A percentile compares a stretch with the other conserved stretches of the same genome.
phyloP scores from a whole-genome alignment of 2,329 filamentous ascomycete genomes.

The Fusarium irregulare region DNA sequence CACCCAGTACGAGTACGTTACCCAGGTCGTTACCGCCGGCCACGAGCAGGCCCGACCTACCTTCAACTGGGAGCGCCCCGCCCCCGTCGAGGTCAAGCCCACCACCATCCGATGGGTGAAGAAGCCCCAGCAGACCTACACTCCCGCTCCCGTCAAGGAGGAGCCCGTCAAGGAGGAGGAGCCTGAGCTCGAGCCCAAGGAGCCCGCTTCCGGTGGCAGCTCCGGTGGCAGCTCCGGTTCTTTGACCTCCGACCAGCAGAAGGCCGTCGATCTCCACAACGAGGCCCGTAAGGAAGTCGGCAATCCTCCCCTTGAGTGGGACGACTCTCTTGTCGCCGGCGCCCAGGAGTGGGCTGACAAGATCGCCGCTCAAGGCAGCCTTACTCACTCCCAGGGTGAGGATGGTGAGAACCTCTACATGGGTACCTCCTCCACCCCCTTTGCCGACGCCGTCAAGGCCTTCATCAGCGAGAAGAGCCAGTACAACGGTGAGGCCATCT shows the following conservation, averaged over 20 bases:
- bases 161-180: neutral
- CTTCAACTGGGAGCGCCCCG: neutral
- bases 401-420: constrained; percentile 46
- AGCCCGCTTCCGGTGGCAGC: neutral
- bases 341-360: constrained; percentile 43
- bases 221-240: constrained; percentile 15
- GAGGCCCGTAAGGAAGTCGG: constrained; percentile 41
- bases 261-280: constrained; percentile 44
- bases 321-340: constrained; percentile 35
- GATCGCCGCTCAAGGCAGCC: constrained; percentile 34
- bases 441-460: constrained; percentile 32
- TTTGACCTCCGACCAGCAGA: constrained; percentile 39
- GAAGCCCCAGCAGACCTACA: constrained; percentile 11
- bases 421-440: constrained; percentile 31
- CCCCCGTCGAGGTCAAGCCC: neutral
- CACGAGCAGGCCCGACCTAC: neutral
- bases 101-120: constrained; percentile 1
- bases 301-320: constrained; percentile 36
- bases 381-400: constrained; percentile 32
- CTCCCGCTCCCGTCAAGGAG: neutral
- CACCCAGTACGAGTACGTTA: constrained; percentile 32
- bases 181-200: neutral
- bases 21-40: constrained; percentile 29
- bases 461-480: constrained; percentile 42
- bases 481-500: constrained; percentile 40